Conservation (phyloP, 345 rosid species). For the Fremontodendron californicum region DNA sequence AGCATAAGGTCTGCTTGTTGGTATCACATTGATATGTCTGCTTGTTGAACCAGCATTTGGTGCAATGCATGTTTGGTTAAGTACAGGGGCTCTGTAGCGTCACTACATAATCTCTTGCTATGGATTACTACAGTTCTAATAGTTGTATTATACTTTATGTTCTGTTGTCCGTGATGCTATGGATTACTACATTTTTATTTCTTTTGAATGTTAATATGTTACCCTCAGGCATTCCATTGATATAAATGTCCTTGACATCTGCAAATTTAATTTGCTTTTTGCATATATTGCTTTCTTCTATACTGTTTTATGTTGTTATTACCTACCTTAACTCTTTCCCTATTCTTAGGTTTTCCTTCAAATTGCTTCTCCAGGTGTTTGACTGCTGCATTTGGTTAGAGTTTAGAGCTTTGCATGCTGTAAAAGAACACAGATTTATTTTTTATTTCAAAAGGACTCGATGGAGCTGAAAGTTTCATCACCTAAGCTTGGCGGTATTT, state of each 20-base stretch:
- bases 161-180: neutral
- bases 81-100: neutral
- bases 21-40: neutral
- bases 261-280: neutral
- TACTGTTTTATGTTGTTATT: neutral
- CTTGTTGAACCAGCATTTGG: neutral
- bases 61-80: neutral
- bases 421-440: neutral
- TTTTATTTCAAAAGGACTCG: conserved; percentile 19
- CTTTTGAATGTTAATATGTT: neutral
- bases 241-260: neutral
- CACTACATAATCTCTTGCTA: neutral
- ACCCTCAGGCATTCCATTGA: neutral
- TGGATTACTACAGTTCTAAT: neutral
- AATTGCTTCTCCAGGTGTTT: conserved; percentile 7
- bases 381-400: conserved; percentile 15
- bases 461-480: conserved; percentile 83
- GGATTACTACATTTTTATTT: neutral
- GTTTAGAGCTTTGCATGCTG: conserved; percentile 20
- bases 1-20: neutral
- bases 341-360: conserved; percentile 19
- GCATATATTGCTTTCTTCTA: neutral
- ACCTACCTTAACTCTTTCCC: conserved; percentile 10
- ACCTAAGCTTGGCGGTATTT: conserved; percentile 49
- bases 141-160: neutral